phyloP scores from a whole-genome alignment of 1,284 basidiomycete genomes.

The Polyporus tsugae region DNA sequence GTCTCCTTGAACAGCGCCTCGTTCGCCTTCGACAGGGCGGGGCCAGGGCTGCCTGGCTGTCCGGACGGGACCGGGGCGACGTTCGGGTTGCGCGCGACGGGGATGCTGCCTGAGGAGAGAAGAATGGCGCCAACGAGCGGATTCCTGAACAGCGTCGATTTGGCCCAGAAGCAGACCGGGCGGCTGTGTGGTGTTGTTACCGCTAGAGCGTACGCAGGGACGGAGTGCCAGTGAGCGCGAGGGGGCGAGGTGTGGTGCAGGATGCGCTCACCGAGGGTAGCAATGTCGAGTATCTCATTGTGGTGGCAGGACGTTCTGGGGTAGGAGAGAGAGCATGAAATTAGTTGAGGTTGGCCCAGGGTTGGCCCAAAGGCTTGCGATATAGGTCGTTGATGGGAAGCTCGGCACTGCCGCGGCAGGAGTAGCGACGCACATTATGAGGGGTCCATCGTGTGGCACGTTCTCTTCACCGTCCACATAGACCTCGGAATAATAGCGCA shows the following conservation, averaged over 20 bases:
- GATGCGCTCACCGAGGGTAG: slow-evolving; percentile 71
- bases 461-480: slow-evolving; percentile 76
- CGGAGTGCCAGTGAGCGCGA: neutral
- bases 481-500: slow-evolving; percentile 75
- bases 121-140: slow-evolving; percentile 78
- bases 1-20: slow-evolving; percentile 84
- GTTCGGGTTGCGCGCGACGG: slow-evolving; percentile 91
- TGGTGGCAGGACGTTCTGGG: slow-evolving; percentile 84
- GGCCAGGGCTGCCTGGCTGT: slow-evolving; percentile 17
- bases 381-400: neutral
- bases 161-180: slow-evolving; percentile 94
- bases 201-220: slow-evolving; percentile 51
- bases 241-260: neutral
- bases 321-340: neutral
- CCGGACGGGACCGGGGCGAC: slow-evolving; percentile 27
- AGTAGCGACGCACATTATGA: slow-evolving; percentile 79
- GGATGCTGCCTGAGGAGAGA: slow-evolving; percentile 91
- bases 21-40: slow-evolving; percentile 83
- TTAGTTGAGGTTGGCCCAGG: neutral
- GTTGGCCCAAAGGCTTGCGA: neutral
- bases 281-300: slow-evolving; percentile 92
- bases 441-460: slow-evolving; percentile 83
- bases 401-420: neutral
- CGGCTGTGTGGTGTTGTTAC: slow-evolving; percentile 80
- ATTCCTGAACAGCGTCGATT: slow-evolving; percentile 85